Evolutionary conservation across 306 rosid species (phyloP).

Genomic region (Delonix regia): DNA sequence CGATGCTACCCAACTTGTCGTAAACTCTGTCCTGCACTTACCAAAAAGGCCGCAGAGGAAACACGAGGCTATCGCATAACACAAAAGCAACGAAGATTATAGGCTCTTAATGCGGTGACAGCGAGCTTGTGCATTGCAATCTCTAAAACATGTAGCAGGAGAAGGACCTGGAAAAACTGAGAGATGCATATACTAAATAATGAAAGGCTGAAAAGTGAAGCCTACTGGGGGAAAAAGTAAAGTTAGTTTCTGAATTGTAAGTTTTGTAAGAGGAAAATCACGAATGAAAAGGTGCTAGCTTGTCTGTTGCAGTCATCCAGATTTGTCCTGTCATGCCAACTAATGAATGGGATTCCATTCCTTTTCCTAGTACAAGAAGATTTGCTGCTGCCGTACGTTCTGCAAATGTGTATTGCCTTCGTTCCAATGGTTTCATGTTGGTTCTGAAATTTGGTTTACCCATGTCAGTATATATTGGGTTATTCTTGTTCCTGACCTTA

Average conservation of each 20-base stretch:
- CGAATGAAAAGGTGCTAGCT: neutral
- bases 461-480: neutral
- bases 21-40: slow-evolving; percentile 1
- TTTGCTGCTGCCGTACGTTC: neutral
- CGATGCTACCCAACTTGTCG: slow-evolving; percentile 22
- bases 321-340: neutral
- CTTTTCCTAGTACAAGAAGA: neutral
- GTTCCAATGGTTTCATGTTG: neutral
- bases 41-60: slow-evolving; percentile 29
- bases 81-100: slow-evolving; percentile 12
- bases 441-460: neutral
- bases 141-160: slow-evolving; percentile 23
- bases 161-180: neutral
- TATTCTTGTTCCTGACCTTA: neutral
- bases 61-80: neutral
- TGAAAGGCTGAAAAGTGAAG: neutral
- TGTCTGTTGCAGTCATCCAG: neutral
- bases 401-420: neutral
- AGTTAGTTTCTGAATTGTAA: neutral
- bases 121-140: slow-evolving; percentile 11
- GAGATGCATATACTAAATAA: neutral
- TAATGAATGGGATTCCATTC: neutral
- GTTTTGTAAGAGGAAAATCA: neutral
- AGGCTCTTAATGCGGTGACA: slow-evolving; percentile 37
- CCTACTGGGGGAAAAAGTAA: neutral